Percentiles rank a stretch among this genome's conserved stretches.
Conservation (phyloP, 495 filamentous ascomycete species). For the Penicillium turbatum region DNA sequence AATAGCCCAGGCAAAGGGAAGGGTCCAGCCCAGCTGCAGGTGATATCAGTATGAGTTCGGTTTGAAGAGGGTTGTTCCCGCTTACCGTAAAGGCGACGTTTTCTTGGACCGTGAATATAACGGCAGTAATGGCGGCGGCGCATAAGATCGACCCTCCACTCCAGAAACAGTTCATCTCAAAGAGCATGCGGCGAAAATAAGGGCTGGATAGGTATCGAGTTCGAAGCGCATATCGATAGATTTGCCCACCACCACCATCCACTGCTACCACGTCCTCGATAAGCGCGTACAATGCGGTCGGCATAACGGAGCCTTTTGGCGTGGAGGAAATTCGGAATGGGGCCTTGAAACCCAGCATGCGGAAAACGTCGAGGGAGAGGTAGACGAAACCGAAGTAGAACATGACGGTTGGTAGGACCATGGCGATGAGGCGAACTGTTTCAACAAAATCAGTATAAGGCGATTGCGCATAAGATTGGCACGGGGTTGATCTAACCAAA, state of each 20-base stretch:
- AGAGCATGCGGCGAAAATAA: constrained; percentile 67
- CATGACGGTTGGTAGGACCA: constrained; percentile 56
- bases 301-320: constrained; percentile 61
- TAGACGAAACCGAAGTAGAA: constrained; percentile 56
- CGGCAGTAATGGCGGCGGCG: constrained; percentile 53
- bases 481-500: constrained; percentile 27
- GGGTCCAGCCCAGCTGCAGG: constrained; percentile 54
- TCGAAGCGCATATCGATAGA: constrained; percentile 60
- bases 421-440: constrained; percentile 55
- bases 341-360: constrained; percentile 42
- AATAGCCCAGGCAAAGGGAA: constrained; percentile 64
- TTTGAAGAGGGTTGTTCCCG: constrained; percentile 4
- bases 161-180: constrained; percentile 75
- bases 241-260: constrained; percentile 66
- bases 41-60: constrained; percentile 12
- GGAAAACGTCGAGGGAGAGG: constrained; percentile 47
- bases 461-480: constrained; percentile 5
- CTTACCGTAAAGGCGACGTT: constrained; percentile 69
- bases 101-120: constrained; percentile 59
- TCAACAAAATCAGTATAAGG: constrained; percentile 20
- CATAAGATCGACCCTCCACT: constrained; percentile 53
- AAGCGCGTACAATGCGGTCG: constrained; percentile 67
- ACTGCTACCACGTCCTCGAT: constrained; percentile 80
- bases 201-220: constrained; percentile 66
- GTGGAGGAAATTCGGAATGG: constrained; percentile 71